Base-by-base conservation (phyloP, 345 rosid genomes). In the Salix exigua region DNA sequence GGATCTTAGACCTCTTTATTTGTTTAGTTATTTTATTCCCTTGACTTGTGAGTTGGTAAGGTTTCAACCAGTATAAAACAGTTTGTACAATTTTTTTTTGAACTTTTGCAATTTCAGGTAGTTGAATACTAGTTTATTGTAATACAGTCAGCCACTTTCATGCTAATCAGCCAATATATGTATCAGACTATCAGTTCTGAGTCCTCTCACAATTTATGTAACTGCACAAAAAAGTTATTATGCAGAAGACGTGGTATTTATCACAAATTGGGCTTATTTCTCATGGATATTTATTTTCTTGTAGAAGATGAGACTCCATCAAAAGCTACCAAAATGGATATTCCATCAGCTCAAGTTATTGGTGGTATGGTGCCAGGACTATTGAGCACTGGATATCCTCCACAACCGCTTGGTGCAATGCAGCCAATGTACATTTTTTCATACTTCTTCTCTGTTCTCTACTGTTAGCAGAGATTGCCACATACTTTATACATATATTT, bases 271-370 rank as follows among this genome's bases (percentile, higher is more conserved):
- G 2, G 38, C 33, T 48, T 23, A 12, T 10, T 62, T 64, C 23
- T 48, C 40, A 83, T 50, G 7, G 77, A 67, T 42, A 11, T 66
- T 60, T 21, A 51, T 26, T 79, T 74, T 80, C 79, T 77, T 73
- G 82, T 88, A 94, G 98, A 94, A 65, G 98, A 94, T 33, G 98
- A 94, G 70, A 66, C 83, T 71, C 92, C 91, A 37, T 86, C 94
- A 51, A 92, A 94, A 88, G 78, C 74, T 21, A 86, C 93, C 40
- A 94, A 90, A 86, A 81, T 88, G 58, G 98, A 88, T 68, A 70
- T 84, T 76, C 81, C 93, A 69, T 67, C 89, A 4, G 26, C 87
- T 23, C 91, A 86, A 53, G 75, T 87, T 66, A 78, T 74, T 51
- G 88, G 87, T 78, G 89, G 84, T 73, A 79, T 78, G 69, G 79